A percentile compares a stretch with the other conserved stretches of the same genome.
These are phyloP conservation scores for Lactuca saligna DNA, from an alignment of 129 eudicot species.

Conservation along the genomic window DNA sequence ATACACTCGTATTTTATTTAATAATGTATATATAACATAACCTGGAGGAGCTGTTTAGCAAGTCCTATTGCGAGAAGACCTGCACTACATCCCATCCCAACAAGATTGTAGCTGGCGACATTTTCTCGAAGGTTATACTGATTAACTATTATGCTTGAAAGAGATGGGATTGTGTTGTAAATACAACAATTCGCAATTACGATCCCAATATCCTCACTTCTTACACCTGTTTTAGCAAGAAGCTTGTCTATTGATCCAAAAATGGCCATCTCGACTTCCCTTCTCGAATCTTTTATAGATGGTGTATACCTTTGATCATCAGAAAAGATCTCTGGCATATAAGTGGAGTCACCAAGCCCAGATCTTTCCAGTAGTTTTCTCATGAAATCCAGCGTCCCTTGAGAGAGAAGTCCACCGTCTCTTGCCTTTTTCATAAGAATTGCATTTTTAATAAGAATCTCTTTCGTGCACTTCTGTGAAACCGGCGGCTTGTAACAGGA, in stretches of 20 bases:
- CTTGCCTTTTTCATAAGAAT: neutral
- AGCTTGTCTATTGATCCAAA: constrained; percentile 56
- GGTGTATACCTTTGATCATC: constrained; percentile 8
- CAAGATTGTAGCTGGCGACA: constrained; percentile 43
- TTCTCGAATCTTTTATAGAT: constrained; percentile 31
- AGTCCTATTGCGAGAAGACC: constrained; percentile 48
- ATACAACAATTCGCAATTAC: constrained; percentile 43
- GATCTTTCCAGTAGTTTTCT: constrained; percentile 24
- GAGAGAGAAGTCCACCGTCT: constrained; percentile 4
- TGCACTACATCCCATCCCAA: constrained; percentile 73
- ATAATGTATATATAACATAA: constrained; percentile 1
- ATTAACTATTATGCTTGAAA: constrained; percentile 44
- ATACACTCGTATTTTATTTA: too few species aligned
- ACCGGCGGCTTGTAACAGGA: constrained; percentile 49
- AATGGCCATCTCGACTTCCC: constrained; percentile 45
- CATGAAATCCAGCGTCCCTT: constrained; percentile 30
- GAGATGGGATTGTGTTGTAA: constrained; percentile 40
- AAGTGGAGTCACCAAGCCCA: constrained; percentile 50
- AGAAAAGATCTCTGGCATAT: constrained; percentile 31
- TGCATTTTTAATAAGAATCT: neutral
- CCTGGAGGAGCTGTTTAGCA: constrained; percentile 61
- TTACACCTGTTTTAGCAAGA: constrained; percentile 35
- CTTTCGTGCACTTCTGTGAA: constrained; percentile 26
- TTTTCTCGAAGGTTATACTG: constrained; percentile 46
- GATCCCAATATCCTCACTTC: constrained; percentile 42